phyloP scores from a whole-genome alignment of 208 protist genomes.

The Trypanosomatidae sp. region DNA sequence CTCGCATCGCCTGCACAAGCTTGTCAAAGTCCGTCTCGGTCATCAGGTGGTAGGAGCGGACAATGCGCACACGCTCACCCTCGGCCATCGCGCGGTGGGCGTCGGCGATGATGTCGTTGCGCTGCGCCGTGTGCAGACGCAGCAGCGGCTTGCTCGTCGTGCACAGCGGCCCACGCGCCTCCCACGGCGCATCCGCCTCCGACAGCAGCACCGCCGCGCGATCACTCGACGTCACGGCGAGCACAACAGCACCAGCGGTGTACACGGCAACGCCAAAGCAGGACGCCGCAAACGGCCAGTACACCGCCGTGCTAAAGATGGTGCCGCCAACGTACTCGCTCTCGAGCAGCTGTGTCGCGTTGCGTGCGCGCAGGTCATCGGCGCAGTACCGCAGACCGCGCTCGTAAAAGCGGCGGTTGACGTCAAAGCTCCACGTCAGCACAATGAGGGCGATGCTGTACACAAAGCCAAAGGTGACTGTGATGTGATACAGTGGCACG shows the following conservation, averaged over 20 bases:
- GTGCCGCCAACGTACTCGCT: constrained; percentile 50
- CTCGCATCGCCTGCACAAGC: constrained; percentile 64
- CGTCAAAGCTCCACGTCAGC: constrained; percentile 31
- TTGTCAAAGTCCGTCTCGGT: constrained; percentile 65
- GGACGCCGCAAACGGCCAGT: constrained; percentile 53
- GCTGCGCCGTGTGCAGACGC: constrained; percentile 67
- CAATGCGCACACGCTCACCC: constrained; percentile 68
- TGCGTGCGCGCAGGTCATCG: constrained; percentile 3
- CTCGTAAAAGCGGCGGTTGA: constrained; percentile 33
- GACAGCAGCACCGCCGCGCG: constrained; percentile 45
- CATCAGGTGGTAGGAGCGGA: constrained; percentile 76
- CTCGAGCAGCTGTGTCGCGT: constrained; percentile 15
- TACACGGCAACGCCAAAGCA: constrained; percentile 37
- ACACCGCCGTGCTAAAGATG: constrained; percentile 52
- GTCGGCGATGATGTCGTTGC: constrained; percentile 70
- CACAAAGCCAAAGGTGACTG: constrained; percentile 30
- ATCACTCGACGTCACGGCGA: constrained; percentile 32
- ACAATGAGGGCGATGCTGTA: constrained; percentile 44
- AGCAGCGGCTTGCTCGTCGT: constrained; percentile 53
- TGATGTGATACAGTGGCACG: constrained; percentile 66
- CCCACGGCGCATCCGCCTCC: constrained; percentile 67
- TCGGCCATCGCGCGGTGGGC: constrained; percentile 42
- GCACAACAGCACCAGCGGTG: constrained; percentile 15
- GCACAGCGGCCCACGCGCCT: constrained; percentile 40
- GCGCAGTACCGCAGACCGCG: constrained; percentile 35